Percentiles rank a stretch among this genome's conserved stretches.
phyloP scores from a whole-genome alignment of 352 stramenopile genomes.

The Pythium dissimile region DNA sequence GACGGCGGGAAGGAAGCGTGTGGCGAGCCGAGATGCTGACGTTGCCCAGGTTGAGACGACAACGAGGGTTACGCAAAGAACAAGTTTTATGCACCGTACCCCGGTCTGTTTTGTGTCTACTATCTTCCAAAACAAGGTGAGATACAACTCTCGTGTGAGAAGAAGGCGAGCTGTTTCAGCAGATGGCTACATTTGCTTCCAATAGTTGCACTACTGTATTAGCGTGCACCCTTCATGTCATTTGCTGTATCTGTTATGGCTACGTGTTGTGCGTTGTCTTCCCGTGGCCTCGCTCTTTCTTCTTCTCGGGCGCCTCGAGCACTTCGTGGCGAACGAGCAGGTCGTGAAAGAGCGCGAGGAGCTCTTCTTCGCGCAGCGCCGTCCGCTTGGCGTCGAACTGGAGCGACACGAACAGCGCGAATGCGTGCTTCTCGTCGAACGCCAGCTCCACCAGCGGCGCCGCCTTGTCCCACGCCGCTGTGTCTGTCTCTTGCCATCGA shows the following conservation, averaged over 20 bases:
- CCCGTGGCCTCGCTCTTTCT: conserved; percentile 4
- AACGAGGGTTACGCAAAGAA: too few species aligned
- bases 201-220: too few species aligned
- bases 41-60: too few species aligned
- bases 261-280: background rate
- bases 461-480: conserved; percentile 78
- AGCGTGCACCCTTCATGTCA: too few species aligned
- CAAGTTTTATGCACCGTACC: too few species aligned
- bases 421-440: conserved; percentile 59
- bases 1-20: background rate
- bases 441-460: conserved; percentile 75
- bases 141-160: background rate
- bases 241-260: too few species aligned
- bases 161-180: background rate
- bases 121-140: conserved; percentile 13
- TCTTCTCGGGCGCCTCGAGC: conserved; percentile 21
- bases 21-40: too few species aligned
- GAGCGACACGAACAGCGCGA: conserved; percentile 56
- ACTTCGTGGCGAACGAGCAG: conserved; percentile 25
- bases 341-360: conserved; percentile 41
- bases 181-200: conserved; percentile 1
- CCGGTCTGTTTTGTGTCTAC: too few species aligned
- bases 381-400: conserved; percentile 45
- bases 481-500: conserved; percentile 88
- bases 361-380: conserved; percentile 38